phyloP scores from a whole-genome alignment of 2,329 filamentous ascomycete genomes.

The Fusarium nematophilum region DNA sequence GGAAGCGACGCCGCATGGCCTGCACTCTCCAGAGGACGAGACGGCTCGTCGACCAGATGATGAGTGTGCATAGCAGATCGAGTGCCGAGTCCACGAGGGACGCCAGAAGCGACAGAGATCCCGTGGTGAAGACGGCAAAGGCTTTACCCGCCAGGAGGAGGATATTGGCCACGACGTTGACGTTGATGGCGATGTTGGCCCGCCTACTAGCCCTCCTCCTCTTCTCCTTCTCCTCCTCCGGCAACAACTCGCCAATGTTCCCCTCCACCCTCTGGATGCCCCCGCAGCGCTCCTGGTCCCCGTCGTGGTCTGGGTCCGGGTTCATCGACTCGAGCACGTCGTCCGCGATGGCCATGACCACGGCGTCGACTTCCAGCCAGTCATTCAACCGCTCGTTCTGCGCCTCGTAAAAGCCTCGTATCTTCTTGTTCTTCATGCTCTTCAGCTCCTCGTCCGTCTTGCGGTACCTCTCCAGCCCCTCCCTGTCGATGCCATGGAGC shows the following conservation, averaged over 20 bases:
- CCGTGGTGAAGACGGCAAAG: slow-evolving; percentile 81
- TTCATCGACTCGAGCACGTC: slow-evolving; percentile 51
- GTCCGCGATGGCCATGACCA: slow-evolving; percentile 49
- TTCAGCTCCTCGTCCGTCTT: slow-evolving; percentile 45
- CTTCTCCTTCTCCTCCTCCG: slow-evolving; percentile 46
- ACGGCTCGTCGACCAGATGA: slow-evolving; percentile 81
- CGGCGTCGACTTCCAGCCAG: slow-evolving; percentile 50
- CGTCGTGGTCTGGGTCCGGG: slow-evolving; percentile 49
- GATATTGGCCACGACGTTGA: slow-evolving; percentile 82
- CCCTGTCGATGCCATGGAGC: slow-evolving; percentile 45
- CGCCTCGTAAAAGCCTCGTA: slow-evolving; percentile 44
- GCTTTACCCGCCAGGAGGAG: slow-evolving; percentile 79
- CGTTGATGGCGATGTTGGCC: slow-evolving; percentile 75
- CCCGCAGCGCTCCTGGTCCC: slow-evolving; percentile 46
- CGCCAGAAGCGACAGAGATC: slow-evolving; percentile 80
- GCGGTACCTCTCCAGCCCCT: slow-evolving; percentile 45
- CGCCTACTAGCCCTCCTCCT: slow-evolving; percentile 37
- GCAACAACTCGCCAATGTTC: slow-evolving; percentile 46
- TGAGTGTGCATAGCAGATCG: slow-evolving; percentile 81
- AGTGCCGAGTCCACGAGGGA: slow-evolving; percentile 81
- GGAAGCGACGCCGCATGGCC: slow-evolving; percentile 71
- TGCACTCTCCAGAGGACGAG: slow-evolving; percentile 70
- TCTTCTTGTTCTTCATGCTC: slow-evolving; percentile 43
- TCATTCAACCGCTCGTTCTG: slow-evolving; percentile 49
- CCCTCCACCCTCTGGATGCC: slow-evolving; percentile 47